These are phyloP conservation scores for Exsudoporus frostii DNA, from an alignment of 768 basidiomycete species.

Conservation along the genomic window DNA sequence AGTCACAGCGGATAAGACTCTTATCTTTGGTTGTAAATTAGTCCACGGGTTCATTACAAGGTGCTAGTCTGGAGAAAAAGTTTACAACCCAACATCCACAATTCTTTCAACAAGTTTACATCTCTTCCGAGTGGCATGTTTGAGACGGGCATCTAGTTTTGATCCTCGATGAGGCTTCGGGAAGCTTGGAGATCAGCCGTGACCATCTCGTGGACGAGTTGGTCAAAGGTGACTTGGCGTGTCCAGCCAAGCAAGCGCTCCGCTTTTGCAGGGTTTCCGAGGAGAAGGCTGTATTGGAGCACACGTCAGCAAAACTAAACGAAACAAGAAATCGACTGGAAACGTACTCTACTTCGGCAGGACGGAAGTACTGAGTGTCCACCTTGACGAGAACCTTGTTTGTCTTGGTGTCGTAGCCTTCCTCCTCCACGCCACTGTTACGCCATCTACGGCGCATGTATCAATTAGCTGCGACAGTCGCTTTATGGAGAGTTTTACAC, in stretches of 20 bases:
- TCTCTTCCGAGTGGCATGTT: not conserved
- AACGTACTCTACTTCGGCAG: slow-evolving; percentile 90
- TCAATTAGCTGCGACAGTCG: slow-evolving; percentile 1
- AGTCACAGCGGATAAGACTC: not conserved
- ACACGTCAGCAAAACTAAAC: not conserved
- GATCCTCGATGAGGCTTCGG: slow-evolving; percentile 74
- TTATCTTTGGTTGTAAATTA: not conserved
- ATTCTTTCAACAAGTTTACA: not conserved
- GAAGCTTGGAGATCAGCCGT: slow-evolving; percentile 73
- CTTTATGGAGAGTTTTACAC: slow-evolving; percentile 16
- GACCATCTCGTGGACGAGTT: slow-evolving; percentile 92
- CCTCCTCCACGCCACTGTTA: slow-evolving; percentile 70
- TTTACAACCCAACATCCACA: not conserved
- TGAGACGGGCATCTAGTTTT: slow-evolving; percentile 48
- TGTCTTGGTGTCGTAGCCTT: slow-evolving; percentile 68
- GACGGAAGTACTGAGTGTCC: slow-evolving; percentile 90
- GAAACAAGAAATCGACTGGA: not conserved
- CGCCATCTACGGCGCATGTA: slow-evolving; percentile 59
- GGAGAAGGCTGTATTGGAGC: slow-evolving; percentile 55
- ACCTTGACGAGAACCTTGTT: slow-evolving; percentile 77
- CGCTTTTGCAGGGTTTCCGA: slow-evolving; percentile 88
- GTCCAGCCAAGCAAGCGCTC: slow-evolving; percentile 89
- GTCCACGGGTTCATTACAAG: slow-evolving; percentile 4
- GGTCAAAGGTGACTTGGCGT: slow-evolving; percentile 77
- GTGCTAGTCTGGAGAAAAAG: not conserved